phyloP scores from a whole-genome alignment of 208 protist genomes.

The Wallacemonas sp. region DNA sequence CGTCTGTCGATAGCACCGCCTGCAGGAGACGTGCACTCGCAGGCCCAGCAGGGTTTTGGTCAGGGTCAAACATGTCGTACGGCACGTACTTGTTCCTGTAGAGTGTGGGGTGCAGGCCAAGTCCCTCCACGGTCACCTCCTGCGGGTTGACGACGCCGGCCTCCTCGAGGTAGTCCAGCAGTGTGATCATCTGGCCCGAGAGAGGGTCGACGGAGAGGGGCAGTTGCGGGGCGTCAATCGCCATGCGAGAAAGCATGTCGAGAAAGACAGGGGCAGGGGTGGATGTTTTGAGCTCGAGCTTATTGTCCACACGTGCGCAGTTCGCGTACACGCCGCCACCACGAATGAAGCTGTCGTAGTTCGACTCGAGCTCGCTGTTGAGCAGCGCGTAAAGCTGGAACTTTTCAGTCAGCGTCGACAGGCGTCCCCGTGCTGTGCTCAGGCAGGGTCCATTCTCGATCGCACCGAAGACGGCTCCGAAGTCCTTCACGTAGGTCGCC shows the following conservation, averaged over 20 bases:
- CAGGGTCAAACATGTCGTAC: conserved; percentile 75
- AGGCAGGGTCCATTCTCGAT: conserved; percentile 89
- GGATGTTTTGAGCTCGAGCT: conserved; percentile 52
- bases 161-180: conserved; percentile 65
- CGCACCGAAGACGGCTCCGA: conserved; percentile 57
- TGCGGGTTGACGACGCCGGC: conserved; percentile 60
- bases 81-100: conserved; percentile 85
- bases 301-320: conserved; percentile 79
- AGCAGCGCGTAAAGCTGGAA: conserved; percentile 82
- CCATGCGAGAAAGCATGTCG: conserved; percentile 66
- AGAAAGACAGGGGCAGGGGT: conserved; percentile 69
- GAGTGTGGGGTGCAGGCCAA: conserved; percentile 83
- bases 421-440: conserved; percentile 68
- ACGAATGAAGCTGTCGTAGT: conserved; percentile 37
- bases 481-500: conserved; percentile 71
- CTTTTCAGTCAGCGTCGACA: conserved; percentile 77
- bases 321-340: conserved; percentile 70
- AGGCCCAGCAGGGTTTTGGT: conserved; percentile 71
- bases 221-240: conserved; percentile 61
- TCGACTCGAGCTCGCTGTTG: conserved; percentile 69
- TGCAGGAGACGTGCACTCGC: conserved; percentile 76
- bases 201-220: conserved; percentile 51
- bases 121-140: conserved; percentile 81
- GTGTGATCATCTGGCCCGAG: conserved; percentile 32
- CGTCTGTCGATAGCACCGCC: conserved; percentile 69